Conservation (phyloP, 768 basidiomycete genomes). For the Lentinula sp. region DNA sequence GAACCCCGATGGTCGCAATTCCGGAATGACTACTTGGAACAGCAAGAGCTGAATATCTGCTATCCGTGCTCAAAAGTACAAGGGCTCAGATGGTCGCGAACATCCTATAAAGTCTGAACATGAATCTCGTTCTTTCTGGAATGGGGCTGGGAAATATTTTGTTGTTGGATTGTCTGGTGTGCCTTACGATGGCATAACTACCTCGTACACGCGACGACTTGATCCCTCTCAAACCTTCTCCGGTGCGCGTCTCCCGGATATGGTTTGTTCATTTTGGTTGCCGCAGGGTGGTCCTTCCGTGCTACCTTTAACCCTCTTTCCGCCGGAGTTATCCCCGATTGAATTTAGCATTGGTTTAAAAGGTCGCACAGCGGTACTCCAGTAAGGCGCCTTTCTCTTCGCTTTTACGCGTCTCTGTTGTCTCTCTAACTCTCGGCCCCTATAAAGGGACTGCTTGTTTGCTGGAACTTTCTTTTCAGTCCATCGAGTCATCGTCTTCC, state of each 20-base stretch:
- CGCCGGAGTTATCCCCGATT: constrained; percentile 4
- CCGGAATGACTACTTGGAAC: background rate
- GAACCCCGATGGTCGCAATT: background rate
- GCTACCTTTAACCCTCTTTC: background rate
- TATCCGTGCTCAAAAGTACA: background rate
- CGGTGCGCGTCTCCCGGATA: background rate
- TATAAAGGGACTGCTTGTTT: background rate
- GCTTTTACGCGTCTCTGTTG: background rate
- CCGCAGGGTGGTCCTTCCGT: background rate
- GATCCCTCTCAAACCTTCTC: background rate
- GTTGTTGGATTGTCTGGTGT: background rate
- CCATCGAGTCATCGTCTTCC: background rate
- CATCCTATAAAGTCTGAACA: background rate
- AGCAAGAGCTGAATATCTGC: background rate
- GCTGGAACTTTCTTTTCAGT: background rate
- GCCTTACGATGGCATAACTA: constrained; percentile 1
- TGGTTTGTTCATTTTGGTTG: background rate
- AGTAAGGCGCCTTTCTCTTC: background rate
- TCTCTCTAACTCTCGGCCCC: background rate
- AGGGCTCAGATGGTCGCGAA: background rate
- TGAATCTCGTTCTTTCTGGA: background rate
- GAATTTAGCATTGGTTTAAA: constrained; percentile 1
- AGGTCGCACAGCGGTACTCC: background rate
- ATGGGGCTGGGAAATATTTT: background rate
- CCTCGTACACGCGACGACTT: constrained; percentile 5